Base-by-base conservation (phyloP, 331 rosid species). In the Quercus phellos region DNA sequence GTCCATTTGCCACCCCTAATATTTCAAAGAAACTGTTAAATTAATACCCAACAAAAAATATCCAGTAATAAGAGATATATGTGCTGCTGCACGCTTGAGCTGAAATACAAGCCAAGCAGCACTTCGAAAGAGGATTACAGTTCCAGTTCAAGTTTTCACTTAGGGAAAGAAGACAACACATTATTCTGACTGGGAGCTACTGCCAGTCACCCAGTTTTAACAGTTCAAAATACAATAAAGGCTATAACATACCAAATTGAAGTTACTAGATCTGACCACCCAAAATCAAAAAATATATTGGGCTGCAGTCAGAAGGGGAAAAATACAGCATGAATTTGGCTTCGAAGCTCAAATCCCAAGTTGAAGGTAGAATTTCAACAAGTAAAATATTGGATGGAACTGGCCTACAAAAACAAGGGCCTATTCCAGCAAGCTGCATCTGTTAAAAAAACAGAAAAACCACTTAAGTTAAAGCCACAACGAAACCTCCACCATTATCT, bases 331-430 rank as follows among this genome's bases (percentile, higher is more conserved):
- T 54, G 64, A 79, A 76, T 30, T 59, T 71, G 79, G 60, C 73
- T 55, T 63, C 43, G 24, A 55, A 70, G 72, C 82, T 72, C 64
- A 1, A 63, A 50, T 77, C 71, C 58, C 63, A 73, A 32, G 68
- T 58, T 29, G 16, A 0, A 54, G 61, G 75, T 24, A n/a, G 58
- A 43, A 54, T 22, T 27, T 22, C 75, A 79, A 68, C n/a, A 55
- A 70, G 81, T 54, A 70, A 68, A 42, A 58, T 76, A 76, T 30
- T 34, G 80, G 78, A 77, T 71, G 95, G 90, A 90, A 90, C 42
- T 13, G 85, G 84, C 97, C 85, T 43, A 82, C 84, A 87, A 92
- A 92, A 92, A 92, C 87, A 74, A 85, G 79, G 79, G 75, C 93
- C 93, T 66, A 77, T 84, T 84, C 91, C 93, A 73, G 71, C 64